Conservation (phyloP, 768 basidiomycete genomes). For the Suillus subluteus region DNA sequence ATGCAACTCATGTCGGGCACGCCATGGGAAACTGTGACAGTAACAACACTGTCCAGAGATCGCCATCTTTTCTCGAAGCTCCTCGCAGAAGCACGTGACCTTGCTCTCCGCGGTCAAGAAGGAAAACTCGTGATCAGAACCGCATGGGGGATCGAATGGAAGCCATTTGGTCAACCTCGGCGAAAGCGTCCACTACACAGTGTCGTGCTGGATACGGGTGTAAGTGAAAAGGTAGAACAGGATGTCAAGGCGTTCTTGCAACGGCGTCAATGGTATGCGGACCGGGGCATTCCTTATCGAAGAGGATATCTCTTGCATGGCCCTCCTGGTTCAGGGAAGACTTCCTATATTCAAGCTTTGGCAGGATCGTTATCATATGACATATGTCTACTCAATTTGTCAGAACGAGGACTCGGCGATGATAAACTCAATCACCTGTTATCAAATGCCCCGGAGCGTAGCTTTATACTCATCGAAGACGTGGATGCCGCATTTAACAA, state of each 20-base stretch:
- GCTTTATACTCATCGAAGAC: conserved; percentile 95
- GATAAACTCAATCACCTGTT: conserved; percentile 95
- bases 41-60: conserved; percentile 91
- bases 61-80: conserved; percentile 78
- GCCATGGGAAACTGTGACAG: conserved; percentile 96
- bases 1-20: conserved; percentile 90
- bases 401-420: conserved; percentile 93
- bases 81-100: conserved; percentile 85
- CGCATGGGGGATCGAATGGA: conserved; percentile 97
- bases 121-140: conserved; percentile 96
- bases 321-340: conserved; percentile 97
- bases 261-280: conserved; percentile 92
- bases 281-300: conserved; percentile 98
- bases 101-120: conserved; percentile 84
- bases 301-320: conserved; percentile 95
- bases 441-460: conserved; percentile 90
- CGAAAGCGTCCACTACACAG: conserved; percentile 84
- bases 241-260: conserved; percentile 85
- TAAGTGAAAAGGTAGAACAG: conserved; percentile 80
- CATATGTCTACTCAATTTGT: conserved; percentile 93
- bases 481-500: conserved; percentile 97
- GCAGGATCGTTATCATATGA: conserved; percentile 93
- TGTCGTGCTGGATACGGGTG: conserved; percentile 82
- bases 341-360: conserved; percentile 97
- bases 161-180: conserved; percentile 91